These are phyloP conservation scores for Paramecium bursaria DNA, from an alignment of 73 alveolate species.

Conservation along the genomic window DNA sequence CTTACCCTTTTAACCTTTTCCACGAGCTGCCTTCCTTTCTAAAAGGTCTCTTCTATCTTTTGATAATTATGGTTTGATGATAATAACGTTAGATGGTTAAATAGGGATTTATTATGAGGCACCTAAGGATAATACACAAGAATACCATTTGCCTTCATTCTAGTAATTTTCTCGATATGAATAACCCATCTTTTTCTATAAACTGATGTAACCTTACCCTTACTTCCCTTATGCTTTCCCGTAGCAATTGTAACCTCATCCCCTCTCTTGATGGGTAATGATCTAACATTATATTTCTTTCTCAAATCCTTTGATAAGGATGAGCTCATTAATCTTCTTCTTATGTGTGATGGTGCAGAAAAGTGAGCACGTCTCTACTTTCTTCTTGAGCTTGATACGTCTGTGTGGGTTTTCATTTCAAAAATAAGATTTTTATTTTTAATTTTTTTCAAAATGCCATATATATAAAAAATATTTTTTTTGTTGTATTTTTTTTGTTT, in stretches of 20 bases:
- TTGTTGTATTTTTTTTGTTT: too few relatives aligned
- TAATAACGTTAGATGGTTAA: conserved; percentile 61
- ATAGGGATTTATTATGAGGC: conserved; percentile 69
- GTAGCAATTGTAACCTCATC: conserved; percentile 85
- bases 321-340: conserved; percentile 92
- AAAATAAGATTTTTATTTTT: too few relatives aligned
- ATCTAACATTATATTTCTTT: conserved; percentile 86
- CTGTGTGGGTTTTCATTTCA: conserved; percentile 64
- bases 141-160: conserved; percentile 85
- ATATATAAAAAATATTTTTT: too few relatives aligned
- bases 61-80: conserved; percentile 60
- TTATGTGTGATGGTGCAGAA: conserved; percentile 91
- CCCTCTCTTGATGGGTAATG: conserved; percentile 96
- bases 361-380: conserved; percentile 91
- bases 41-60: conserved; percentile 63
- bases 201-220: conserved; percentile 94
- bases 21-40: conserved; percentile 68
- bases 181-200: conserved; percentile 94
- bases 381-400: conserved; percentile 90
- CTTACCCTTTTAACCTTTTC: conserved; percentile 53
- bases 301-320: conserved; percentile 89
- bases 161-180: conserved; percentile 90
- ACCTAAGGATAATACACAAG: conserved; percentile 56
- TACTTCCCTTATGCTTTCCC: conserved; percentile 85
- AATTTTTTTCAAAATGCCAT: too few relatives aligned